phyloP scores from a whole-genome alignment of 148 eudicot species.

The Bassia scoparia region DNA sequence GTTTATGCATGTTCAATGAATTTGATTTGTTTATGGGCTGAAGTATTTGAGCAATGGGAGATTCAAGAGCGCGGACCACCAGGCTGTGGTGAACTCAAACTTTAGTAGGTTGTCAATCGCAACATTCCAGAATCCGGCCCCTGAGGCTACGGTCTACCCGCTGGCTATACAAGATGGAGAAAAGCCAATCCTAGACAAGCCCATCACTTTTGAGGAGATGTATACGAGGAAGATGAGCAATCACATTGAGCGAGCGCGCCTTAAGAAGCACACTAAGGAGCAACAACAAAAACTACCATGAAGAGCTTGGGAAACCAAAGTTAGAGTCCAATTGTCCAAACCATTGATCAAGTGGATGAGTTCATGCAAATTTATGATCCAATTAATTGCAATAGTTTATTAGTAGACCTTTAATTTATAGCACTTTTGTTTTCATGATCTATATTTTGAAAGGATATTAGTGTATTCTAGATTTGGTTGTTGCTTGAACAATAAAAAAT shows the following conservation, averaged over 20 bases:
- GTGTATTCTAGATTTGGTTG: too few species aligned
- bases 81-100: slow-evolving; percentile 86
- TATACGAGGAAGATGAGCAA: slow-evolving; percentile 72
- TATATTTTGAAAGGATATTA: neutral
- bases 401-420: neutral
- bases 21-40: neutral
- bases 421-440: neutral
- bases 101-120: slow-evolving; percentile 73
- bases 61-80: slow-evolving; percentile 98
- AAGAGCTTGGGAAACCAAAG: slow-evolving; percentile 31
- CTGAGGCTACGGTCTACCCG: slow-evolving; percentile 72
- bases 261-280: slow-evolving; percentile 57
- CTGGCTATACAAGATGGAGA: slow-evolving; percentile 74
- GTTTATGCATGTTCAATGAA: neutral
- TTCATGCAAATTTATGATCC: neutral
- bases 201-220: slow-evolving; percentile 79
- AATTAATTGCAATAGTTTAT: too few species aligned
- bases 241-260: slow-evolving; percentile 52
- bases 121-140: slow-evolving; percentile 89
- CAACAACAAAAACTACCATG: slow-evolving; percentile 19
- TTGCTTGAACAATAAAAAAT: neutral
- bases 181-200: slow-evolving; percentile 60
- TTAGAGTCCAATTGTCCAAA: slow-evolving; percentile 34
- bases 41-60: slow-evolving; percentile 92
- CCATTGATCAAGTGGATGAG: neutral